Evolutionary conservation across 2,329 filamentous ascomycete genomes (phyloP), one percentile per base, ranked within the genome.

Genomic region (Sphaerulina musiva): DNA sequence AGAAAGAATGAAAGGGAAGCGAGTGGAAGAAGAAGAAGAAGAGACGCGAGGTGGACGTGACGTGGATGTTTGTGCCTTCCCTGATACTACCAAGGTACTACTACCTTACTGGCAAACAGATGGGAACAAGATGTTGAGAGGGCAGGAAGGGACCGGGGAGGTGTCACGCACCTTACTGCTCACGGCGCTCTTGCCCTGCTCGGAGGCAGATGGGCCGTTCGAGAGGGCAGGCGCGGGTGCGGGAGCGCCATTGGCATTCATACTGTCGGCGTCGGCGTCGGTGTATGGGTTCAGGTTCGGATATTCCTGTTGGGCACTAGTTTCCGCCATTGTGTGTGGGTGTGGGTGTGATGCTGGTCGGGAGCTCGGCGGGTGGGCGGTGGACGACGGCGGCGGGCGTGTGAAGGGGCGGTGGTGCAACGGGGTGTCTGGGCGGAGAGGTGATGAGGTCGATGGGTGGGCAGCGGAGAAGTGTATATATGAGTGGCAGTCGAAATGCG

Each of bases 161-260:
- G 10, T 41, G 39, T 34, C 38, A 54, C 39, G 23, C 47, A 75
- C 73, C 74, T 75, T 66, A 76, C 74, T 69, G 62, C 69, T 67
- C 46, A 72, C 47, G 54, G 74, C 66, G 66, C 71, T 67, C 64
- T 71, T 70, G 49, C 67, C 60, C 55, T 65, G 60, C 66, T 61
- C 36, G 31, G 48, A 34, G 6, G 53, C 36, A 38, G 48, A 34
- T 6, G 53, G 42, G 45, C 36, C 48, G 32, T 51, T 51, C 12
- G 48, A 44, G 42, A 41, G 31, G 9, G 51, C 20, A 20, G 20
- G 20, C 20, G 20, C 20, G 26, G 26, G 5, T 29, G 26, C 26
- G 26, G 26, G 26, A 4, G 26, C 26, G 26, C 26, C 26, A 29
- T 29, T 38, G 10, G 34, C 26, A 44, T 36, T 26, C 11, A 29